Evolutionary conservation across 768 basidiomycete species (phyloP), one percentile per base, ranked within the genome.

Genomic region (Lentinula boryana): DNA sequence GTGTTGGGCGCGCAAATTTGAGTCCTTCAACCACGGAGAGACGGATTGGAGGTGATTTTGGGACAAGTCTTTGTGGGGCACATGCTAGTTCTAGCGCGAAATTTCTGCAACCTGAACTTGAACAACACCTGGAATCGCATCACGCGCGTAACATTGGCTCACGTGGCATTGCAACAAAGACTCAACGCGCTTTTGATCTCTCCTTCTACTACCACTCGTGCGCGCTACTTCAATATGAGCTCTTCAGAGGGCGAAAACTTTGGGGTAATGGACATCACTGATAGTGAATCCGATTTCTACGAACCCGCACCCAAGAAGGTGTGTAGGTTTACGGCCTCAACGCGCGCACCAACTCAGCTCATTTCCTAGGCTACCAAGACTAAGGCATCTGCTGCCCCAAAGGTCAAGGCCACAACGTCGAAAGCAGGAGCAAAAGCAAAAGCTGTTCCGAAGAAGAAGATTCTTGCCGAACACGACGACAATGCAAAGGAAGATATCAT

Each of bases 231-330:
- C 49, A 56, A 51, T 40, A 91, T 91, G 90, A 88, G 85, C 72
- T 88, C 87, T 58, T 88, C 88, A 10, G 88, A 87, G 68, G 81
- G 72, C 55, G 90, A 92, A 72, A 83, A 79, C 64, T 91, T 86
- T 55, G 83, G 85, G 63, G 65, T 88, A 53, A 80, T 84, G 63
- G 71, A 80, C 65, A 64, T 83, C 27, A 86, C 85, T 54, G 84
- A 75, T 3, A 82, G 80, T 31, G 90, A 88, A 56, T 89, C 86
- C 15, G 90, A 91, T 0, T 84, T 78, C 67, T 90, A 84, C 69
- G 79, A 77, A 27, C 87, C 88, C 4, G 76, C 79, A 16, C 74
- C 77, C 63, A 87, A 85, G 79, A 84, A 84, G 75, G 76, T 76
- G 52, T 49, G 74, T 69, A 13, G 38, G 51, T 64, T 43, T 31